Percentiles rank a stretch among this genome's conserved stretches.
These are phyloP conservation scores for Starmerella vitae DNA, from an alignment of 805 yeast species.

Conservation along the genomic window DNA sequence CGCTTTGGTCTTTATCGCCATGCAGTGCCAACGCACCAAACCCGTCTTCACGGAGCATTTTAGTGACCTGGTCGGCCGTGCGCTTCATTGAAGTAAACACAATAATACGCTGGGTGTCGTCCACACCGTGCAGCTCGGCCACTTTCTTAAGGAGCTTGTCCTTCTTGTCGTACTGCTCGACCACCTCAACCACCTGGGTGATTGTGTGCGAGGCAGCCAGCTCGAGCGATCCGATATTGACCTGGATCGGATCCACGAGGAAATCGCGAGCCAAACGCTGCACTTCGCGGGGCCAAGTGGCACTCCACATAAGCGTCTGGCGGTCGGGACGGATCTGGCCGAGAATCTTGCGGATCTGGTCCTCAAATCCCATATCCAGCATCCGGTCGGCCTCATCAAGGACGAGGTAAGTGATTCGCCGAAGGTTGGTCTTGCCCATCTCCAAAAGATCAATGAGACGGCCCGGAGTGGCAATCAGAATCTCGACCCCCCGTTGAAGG, in stretches of 20 bases:
- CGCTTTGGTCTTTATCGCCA: conserved; percentile 95
- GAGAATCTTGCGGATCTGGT: conserved; percentile 96
- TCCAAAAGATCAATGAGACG: conserved; percentile 96
- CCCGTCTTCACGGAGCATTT: conserved; percentile 85
- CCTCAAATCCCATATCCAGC: conserved; percentile 99
- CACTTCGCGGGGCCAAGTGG: conserved; percentile 99
- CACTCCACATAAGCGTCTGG: conserved; percentile 99
- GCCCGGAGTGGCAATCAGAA: conserved; percentile 96
- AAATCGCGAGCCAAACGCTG: conserved; percentile 86
- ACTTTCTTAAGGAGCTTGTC: conserved; percentile 76
- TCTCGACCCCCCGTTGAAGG: conserved; percentile 87
- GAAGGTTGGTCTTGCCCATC: conserved; percentile 82
- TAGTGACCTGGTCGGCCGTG: conserved; percentile 90
- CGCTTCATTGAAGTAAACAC: conserved; percentile 95
- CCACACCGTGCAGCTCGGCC: conserved; percentile 53
- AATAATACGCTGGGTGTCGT: conserved; percentile 59
- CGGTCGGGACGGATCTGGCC: conserved; percentile 98
- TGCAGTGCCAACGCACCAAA: conserved; percentile 98
- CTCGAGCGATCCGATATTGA: conserved; percentile 89
- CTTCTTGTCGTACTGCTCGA: conserved; percentile 85
- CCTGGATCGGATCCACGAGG: conserved; percentile 86
- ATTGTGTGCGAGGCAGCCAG: conserved; percentile 93
- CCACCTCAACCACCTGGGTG: conserved; percentile 83
- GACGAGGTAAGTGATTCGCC: conserved; percentile 92
- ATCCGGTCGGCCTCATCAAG: conserved; percentile 99